Percentiles rank a stretch among this genome's conserved stretches.
Conservation (phyloP, 1,139 yeast species). For the Protomyces inouyei region DNA sequence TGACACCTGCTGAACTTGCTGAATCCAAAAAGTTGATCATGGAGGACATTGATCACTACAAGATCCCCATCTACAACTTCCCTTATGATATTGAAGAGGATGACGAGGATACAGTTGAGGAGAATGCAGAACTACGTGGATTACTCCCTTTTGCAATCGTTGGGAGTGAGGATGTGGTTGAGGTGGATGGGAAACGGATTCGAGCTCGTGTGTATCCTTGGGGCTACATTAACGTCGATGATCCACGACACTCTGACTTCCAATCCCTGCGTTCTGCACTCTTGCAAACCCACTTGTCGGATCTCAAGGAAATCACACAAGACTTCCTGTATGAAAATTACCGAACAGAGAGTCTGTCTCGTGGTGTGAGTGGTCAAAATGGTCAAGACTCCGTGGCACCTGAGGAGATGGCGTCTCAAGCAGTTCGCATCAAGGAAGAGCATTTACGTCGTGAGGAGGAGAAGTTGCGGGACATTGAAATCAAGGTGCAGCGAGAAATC, state of each 20-base stretch:
- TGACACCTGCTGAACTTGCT: constrained; percentile 69
- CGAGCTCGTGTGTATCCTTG: constrained; percentile 90
- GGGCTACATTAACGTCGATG: constrained; percentile 87
- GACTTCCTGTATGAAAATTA: constrained; percentile 87
- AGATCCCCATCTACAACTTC: constrained; percentile 81
- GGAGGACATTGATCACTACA: constrained; percentile 69
- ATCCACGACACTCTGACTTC: constrained; percentile 78
- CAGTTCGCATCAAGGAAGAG: constrained; percentile 44
- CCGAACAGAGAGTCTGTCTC: constrained; percentile 79
- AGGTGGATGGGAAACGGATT: constrained; percentile 56
- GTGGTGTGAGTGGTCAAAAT: constrained; percentile 9
- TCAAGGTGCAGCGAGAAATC: constrained; percentile 84
- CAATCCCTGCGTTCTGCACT: constrained; percentile 74
- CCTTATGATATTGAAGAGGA: constrained; percentile 56
- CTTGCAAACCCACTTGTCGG: constrained; percentile 77
- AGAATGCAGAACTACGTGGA: constrained; percentile 68
- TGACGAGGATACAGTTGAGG: constrained; percentile 65
- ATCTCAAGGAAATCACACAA: constrained; percentile 87
- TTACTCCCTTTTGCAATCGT: constrained; percentile 84
- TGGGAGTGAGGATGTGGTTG: constrained; percentile 62
- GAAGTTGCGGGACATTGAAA: constrained; percentile 45
- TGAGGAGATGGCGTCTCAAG: constrained; percentile 43
- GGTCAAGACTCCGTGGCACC: constrained; percentile 34
- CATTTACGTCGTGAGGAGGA: constrained; percentile 45
- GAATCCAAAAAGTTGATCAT: constrained; percentile 58